Evolutionary conservation across 2,329 filamentous ascomycete genomes (phyloP), one percentile per base, ranked within the genome.

Genomic region (Hypomyces perniciosus): DNA sequence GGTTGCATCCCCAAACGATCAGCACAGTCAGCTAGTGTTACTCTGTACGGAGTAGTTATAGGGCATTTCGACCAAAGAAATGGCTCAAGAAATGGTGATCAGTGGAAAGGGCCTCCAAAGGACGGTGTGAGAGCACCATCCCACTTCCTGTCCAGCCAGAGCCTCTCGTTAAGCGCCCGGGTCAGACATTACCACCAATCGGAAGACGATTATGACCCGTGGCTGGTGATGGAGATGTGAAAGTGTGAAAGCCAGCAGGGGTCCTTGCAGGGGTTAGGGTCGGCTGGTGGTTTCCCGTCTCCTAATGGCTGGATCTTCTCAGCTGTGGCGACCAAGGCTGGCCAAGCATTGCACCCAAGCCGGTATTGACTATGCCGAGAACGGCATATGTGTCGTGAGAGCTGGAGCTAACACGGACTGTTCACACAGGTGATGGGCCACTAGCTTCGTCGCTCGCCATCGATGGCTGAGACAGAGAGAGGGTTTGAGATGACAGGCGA

Each of bases 91-190:
- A 20, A 20, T 20, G 20, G 20, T 20, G 20, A 20, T 20, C 20
- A 20, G 20, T 20, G 2, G 20, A 20, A 20, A 20, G 20, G 20
- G 20, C 20, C 20, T 20, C 20, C 20, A 20, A 20, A 20, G 20
- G 20, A 20, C 20, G 20, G 20, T 20, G 20, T 20, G 20, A 20
- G 20, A 20, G 20, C 20, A 20, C 20, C 20, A 20, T 20, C 20
- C 13, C 27, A 27, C 7, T 42, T 44, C 9, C 13, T 37, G 26
- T 41, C 51, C 51, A 53, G 29, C 46, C 51, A 50, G 42, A 53
- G 37, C n/a, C 41, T 44, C 50, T 40, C 42, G 26, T 40, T 53
- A 53, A 53, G 51, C 51, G 51, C 51, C 47, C 26, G 31, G 41
- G 33, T 29, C 42, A 33, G 27, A 34, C 46, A 30, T 13, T 7